Evolutionary conservation across 1,284 basidiomycete species (phyloP).

Genomic region (Heterobasidion parviporum): DNA sequence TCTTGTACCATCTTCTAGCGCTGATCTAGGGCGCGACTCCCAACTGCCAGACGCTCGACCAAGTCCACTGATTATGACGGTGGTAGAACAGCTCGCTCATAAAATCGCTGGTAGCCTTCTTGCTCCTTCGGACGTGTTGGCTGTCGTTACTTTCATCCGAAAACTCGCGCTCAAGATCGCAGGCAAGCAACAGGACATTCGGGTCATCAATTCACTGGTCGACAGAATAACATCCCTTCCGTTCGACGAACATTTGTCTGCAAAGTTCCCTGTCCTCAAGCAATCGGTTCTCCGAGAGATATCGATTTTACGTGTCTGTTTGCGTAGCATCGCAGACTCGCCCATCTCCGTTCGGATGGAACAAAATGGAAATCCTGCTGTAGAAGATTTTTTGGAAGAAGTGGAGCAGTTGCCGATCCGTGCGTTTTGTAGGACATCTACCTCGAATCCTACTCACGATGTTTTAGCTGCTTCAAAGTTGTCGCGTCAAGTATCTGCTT

Average conservation of each 20-base stretch:
- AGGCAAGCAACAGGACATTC: slow-evolving; percentile 40
- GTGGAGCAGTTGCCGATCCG: slow-evolving; percentile 30
- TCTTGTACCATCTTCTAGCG: slow-evolving; percentile 13
- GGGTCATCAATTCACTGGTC: slow-evolving; percentile 25
- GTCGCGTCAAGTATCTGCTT: slow-evolving; percentile 30
- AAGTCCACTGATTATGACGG: slow-evolving; percentile 70
- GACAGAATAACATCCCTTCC: slow-evolving; percentile 23
- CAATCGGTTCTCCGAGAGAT: slow-evolving; percentile 40
- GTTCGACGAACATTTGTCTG: neutral
- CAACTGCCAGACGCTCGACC: slow-evolving; percentile 20
- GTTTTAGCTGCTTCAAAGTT: slow-evolving; percentile 21
- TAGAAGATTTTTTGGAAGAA: slow-evolving; percentile 32
- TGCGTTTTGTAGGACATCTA: neutral
- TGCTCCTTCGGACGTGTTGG: slow-evolving; percentile 50
- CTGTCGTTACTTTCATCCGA: slow-evolving; percentile 54
- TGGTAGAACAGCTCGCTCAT: slow-evolving; percentile 68
- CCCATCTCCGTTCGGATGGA: neutral
- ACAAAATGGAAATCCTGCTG: slow-evolving; percentile 9
- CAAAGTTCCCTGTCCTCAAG: slow-evolving; percentile 18
- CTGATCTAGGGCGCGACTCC: neutral
- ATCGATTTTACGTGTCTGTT: slow-evolving; percentile 24
- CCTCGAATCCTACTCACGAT: slow-evolving; percentile 23
- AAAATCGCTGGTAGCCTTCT: slow-evolving; percentile 50
- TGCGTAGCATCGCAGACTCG: slow-evolving; percentile 20
- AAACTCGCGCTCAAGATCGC: slow-evolving; percentile 51